These are phyloP conservation scores for Spiromastix sp. DNA, from an alignment of 2,329 filamentous ascomycete genomes.

Conservation along the genomic window DNA sequence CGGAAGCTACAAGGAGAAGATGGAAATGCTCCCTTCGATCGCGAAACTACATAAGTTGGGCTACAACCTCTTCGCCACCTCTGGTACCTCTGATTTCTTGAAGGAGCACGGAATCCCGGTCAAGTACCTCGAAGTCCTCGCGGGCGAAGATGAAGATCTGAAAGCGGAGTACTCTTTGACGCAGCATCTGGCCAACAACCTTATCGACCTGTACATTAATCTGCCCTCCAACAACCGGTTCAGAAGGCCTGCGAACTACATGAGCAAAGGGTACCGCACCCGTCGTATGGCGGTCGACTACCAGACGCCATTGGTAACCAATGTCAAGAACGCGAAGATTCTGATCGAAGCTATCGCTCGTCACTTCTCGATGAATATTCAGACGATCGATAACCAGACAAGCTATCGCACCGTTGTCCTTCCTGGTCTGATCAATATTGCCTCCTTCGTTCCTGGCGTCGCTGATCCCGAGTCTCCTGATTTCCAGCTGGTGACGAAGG, in stretches of 20 bases:
- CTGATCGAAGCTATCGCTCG: constrained; percentile 87
- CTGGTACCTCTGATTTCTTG: constrained; percentile 92
- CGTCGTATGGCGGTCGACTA: constrained; percentile 97
- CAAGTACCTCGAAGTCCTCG: constrained; percentile 84
- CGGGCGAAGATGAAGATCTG: constrained; percentile 67
- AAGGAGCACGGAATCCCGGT: constrained; percentile 86
- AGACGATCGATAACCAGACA: constrained; percentile 80
- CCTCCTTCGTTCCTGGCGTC: constrained; percentile 69
- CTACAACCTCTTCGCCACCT: constrained; percentile 91
- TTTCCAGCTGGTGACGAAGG: constrained; percentile 59
- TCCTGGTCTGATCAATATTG: constrained; percentile 66
- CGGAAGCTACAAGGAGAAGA: constrained; percentile 94
- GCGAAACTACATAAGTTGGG: constrained; percentile 81
- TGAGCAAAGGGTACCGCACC: constrained; percentile 95
- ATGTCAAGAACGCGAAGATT: constrained; percentile 98
- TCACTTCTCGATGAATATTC: constrained; percentile 75
- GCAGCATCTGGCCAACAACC: constrained; percentile 92
- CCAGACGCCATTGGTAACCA: constrained; percentile 93
- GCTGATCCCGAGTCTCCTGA: constrained; percentile 55
- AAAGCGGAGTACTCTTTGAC: constrained; percentile 95
- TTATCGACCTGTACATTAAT: constrained; percentile 98
- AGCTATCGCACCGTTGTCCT: constrained; percentile 68
- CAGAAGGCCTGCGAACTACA: constrained; percentile 91
- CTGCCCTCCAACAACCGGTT: constrained; percentile 97
- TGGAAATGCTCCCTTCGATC: constrained; percentile 90